phyloP scores from a whole-genome alignment of 306 rosid species.

The Astragalus glycyphyllos region DNA sequence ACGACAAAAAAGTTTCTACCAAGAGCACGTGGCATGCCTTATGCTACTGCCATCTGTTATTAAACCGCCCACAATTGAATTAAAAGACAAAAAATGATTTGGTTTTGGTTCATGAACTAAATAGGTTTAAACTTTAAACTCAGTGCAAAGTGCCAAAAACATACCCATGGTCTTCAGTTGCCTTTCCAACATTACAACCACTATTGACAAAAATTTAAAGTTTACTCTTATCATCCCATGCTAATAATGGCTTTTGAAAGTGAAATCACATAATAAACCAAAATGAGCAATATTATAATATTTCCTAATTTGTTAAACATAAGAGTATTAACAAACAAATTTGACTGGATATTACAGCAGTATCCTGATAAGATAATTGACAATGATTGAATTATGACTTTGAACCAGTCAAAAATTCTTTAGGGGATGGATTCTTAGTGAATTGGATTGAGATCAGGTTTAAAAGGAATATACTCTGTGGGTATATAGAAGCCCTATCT shows the following conservation, averaged over 20 bases:
- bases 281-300: conserved; percentile 29
- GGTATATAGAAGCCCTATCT: conserved; percentile 19
- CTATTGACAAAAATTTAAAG: conserved; percentile 38
- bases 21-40: conserved; percentile 43
- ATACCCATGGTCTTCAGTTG: conserved; percentile 31
- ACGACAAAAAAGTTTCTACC: conserved; percentile 48
- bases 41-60: conserved; percentile 38
- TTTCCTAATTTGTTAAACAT: conserved; percentile 9
- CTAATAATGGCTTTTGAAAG: conserved; percentile 44
- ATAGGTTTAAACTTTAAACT: conserved; percentile 45
- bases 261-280: conserved; percentile 36
- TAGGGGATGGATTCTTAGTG: conserved; percentile 12
- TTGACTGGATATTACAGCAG: conserved; percentile 19
- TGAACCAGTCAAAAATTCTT: background rate
- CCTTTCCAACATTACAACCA: conserved; percentile 52
- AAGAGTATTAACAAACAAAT: conserved; percentile 21
- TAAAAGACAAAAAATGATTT: conserved; percentile 35
- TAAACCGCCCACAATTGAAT: conserved; percentile 41
- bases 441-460: conserved; percentile 25
- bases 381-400: background rate
- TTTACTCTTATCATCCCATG: conserved; percentile 34
- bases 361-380: conserved; percentile 21
- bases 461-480: conserved; percentile 39
- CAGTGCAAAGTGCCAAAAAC: conserved; percentile 41
- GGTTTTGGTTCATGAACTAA: conserved; percentile 23